Conservation (phyloP, 345 rosid genomes). For the Murraya paniculata region DNA sequence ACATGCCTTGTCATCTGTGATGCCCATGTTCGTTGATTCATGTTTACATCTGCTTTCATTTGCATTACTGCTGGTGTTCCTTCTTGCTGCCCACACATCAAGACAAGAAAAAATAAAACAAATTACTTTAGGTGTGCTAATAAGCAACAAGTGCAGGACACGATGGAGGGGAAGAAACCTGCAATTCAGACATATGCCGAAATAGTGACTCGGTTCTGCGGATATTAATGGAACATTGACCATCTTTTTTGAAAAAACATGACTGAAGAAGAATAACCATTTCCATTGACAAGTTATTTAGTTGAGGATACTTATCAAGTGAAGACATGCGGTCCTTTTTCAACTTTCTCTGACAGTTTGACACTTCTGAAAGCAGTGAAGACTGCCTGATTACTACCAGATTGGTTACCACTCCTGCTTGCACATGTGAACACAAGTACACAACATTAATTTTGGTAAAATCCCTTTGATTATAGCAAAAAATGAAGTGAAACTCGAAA, state of each 20-base stretch:
- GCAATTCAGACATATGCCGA: conserved; percentile 30
- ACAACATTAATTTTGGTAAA: background rate
- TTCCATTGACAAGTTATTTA: conserved; percentile 22
- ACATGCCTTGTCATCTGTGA: conserved; percentile 44
- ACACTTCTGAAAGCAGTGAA: conserved; percentile 18
- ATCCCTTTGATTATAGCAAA: background rate
- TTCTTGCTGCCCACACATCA: conserved; percentile 30
- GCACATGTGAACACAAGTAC: conserved; percentile 5
- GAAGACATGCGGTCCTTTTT: conserved; percentile 26
- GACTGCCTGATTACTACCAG: conserved; percentile 30
- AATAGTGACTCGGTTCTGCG: conserved; percentile 21
- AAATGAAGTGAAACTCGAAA: background rate
- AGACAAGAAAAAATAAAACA: conserved; percentile 1
- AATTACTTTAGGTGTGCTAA: background rate
- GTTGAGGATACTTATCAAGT: conserved; percentile 40
- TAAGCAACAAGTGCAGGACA: background rate
- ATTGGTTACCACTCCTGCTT: conserved; percentile 44
- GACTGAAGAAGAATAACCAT: conserved; percentile 16
- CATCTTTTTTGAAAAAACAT: conserved; percentile 15
- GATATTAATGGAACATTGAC: conserved; percentile 7
- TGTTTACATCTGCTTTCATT: conserved; percentile 35
- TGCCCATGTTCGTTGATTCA: conserved; percentile 33
- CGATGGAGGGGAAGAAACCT: conserved; percentile 26
- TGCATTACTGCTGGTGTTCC: conserved; percentile 36
- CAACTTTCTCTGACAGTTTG: conserved; percentile 28